Conservation (phyloP, 768 basidiomycete species). For the Termitomyces sp. region DNA sequence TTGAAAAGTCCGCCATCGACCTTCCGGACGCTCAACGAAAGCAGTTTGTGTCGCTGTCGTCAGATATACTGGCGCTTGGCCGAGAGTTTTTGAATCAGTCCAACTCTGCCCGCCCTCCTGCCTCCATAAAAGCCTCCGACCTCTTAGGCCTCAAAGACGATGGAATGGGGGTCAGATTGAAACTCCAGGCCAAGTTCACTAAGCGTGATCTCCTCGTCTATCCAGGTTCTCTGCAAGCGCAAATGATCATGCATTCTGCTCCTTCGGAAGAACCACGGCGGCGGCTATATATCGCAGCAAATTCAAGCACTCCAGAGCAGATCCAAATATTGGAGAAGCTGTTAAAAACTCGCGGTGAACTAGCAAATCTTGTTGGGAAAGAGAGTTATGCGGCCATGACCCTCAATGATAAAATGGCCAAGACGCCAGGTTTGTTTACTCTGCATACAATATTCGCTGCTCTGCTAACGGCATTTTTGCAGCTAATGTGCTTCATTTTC, state of each 20-base stretch:
- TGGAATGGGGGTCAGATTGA: constrained; percentile 70
- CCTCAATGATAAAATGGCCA: constrained; percentile 95
- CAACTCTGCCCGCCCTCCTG: constrained; percentile 58
- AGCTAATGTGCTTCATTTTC: constrained; percentile 88
- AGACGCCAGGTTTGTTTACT: constrained; percentile 67
- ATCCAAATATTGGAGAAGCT: constrained; percentile 75
- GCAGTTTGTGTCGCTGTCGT: constrained; percentile 85
- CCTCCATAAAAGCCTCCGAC: constrained; percentile 65
- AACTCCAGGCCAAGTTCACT: constrained; percentile 74
- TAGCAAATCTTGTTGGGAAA: constrained; percentile 82
- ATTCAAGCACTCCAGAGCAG: constrained; percentile 72
- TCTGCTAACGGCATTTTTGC: neutral
- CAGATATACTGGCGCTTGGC: constrained; percentile 84
- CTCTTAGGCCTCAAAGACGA: constrained; percentile 71
- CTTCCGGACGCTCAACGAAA: constrained; percentile 74
- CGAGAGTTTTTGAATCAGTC: constrained; percentile 79
- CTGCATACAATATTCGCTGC: neutral
- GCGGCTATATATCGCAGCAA: constrained; percentile 78
- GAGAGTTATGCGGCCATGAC: constrained; percentile 86
- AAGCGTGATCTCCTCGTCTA: constrained; percentile 75
- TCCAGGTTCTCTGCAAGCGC: constrained; percentile 85
- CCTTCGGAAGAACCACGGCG: constrained; percentile 80
- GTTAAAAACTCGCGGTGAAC: constrained; percentile 71
- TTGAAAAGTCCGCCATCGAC: constrained; percentile 95
- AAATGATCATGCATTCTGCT: constrained; percentile 90